Conservation (phyloP, 2,329 filamentous ascomycete genomes). For the Penicillium aurantiogriseum region DNA sequence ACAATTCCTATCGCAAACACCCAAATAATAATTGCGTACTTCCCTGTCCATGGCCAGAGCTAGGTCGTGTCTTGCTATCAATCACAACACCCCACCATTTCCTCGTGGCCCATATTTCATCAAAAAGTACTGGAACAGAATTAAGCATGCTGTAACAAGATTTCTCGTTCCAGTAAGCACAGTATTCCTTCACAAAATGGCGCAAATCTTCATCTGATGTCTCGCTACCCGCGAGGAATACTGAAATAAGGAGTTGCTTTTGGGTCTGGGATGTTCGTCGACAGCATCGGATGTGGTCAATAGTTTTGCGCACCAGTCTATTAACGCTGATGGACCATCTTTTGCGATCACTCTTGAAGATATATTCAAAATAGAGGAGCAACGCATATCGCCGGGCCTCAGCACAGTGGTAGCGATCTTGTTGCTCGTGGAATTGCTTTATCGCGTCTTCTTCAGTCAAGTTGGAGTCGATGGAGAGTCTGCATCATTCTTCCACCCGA, state of each 20-base stretch:
- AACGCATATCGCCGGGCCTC: constrained; percentile 37
- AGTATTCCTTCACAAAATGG: constrained; percentile 28
- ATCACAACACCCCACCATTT: constrained; percentile 23
- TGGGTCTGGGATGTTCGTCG: constrained; percentile 30
- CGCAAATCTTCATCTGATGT: constrained; percentile 21
- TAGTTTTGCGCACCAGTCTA: constrained; percentile 28
- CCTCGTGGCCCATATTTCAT: constrained; percentile 19
- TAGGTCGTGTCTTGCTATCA: constrained; percentile 13
- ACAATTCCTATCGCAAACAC: not conserved
- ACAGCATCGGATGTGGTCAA: constrained; percentile 34
- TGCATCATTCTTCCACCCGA: not conserved
- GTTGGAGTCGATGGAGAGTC: not conserved
- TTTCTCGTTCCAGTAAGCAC: constrained; percentile 32
- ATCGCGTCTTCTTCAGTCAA: constrained; percentile 15
- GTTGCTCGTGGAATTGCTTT: constrained; percentile 13
- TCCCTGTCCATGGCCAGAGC: not conserved
- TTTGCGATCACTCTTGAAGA: constrained; percentile 26
- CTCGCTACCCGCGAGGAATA: constrained; percentile 38
- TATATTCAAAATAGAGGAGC: constrained; percentile 33
- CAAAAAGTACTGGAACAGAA: constrained; percentile 17
- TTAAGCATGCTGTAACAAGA: constrained; percentile 36
- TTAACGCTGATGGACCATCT: constrained; percentile 13
- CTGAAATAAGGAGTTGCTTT: constrained; percentile 40
- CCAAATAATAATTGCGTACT: not conserved
- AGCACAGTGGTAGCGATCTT: constrained; percentile 35